Base-by-base conservation (phyloP, 1,284 basidiomycete genomes). In the Cryptococcus deneoformans region DNA sequence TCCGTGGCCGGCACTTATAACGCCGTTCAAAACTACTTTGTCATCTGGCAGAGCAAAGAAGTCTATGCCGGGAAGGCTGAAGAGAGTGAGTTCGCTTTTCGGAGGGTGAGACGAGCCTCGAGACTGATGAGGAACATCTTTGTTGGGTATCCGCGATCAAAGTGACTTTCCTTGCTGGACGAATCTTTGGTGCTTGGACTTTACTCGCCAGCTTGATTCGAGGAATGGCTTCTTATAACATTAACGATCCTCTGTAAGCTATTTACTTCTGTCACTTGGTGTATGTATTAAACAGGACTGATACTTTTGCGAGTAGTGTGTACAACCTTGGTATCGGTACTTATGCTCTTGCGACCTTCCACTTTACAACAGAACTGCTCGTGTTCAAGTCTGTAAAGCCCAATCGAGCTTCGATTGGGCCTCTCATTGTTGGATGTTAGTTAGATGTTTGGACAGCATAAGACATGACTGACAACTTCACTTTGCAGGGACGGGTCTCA, bases 111-210 rank as follows among this genome's bases (percentile, higher is more conserved):
- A 42, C 11, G 11, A 42, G 3, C 11, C 11, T 3, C 40, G 11
- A 12, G 40, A 12, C 11, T 11, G 40, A 42, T 11, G 40, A 29
- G 34, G 14, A 34, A 45, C 50, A 10, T 14, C 44, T 10, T 29
- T 7, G 16, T 42, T 48, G 46, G 47, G 34, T 56, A 43, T 46
- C 45, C 1, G 11, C n/a, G 46, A 8, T 42, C 16, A n/a, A 75
- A 94, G 93, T 96, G 20, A 92, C 88, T 8, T 79, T 82, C 12
- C 82, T 97, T 12, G 89, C 93, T 61, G 88, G 90, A 37, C 84
- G 93, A 45, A 89, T 91, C 1, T 95, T 95, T 72, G 92, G 83
- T 2, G 82, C 85, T 0, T 97, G 93, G 92, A 95, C 92, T 0
- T 77, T 92, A 54, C 87, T 88, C 16, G 86, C 90, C 4, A 89